phyloP scores from a whole-genome alignment of 2,329 filamentous ascomycete species.

The Dactylella cylindrospora region DNA sequence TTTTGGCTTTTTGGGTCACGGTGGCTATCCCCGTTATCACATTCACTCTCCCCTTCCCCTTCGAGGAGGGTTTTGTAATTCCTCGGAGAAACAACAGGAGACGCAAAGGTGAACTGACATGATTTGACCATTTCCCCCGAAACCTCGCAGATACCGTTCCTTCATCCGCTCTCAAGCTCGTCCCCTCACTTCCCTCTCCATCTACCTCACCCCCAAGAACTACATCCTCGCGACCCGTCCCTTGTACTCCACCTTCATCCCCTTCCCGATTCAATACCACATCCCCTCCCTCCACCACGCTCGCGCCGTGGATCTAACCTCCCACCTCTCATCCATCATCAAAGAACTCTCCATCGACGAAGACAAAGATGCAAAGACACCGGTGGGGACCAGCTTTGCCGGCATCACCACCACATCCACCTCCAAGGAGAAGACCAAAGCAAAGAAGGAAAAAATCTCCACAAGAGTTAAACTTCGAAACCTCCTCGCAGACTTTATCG shows the following conservation, averaged over 20 bases:
- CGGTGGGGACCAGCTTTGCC: slow-evolving; percentile 24
- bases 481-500: slow-evolving; percentile 69
- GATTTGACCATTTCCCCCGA: background rate
- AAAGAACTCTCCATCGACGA: slow-evolving; percentile 61
- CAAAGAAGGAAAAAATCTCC: slow-evolving; percentile 52
- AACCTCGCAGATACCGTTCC: slow-evolving; percentile 50
- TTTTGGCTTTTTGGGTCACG: no score
- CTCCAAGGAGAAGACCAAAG: slow-evolving; percentile 17
- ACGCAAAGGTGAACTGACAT: background rate
- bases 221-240: slow-evolving; percentile 76
- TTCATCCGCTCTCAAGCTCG: slow-evolving; percentile 75
- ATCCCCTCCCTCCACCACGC: slow-evolving; percentile 72
- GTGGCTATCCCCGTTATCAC: no score
- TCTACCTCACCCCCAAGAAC: slow-evolving; percentile 88
- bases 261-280: slow-evolving; percentile 86
- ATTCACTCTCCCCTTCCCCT: no score
- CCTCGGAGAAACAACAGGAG: background rate
- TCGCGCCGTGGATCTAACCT: slow-evolving; percentile 69
- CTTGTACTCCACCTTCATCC: slow-evolving; percentile 75
- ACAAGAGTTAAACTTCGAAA: slow-evolving; percentile 60
- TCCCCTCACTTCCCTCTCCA: slow-evolving; percentile 77
- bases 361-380: slow-evolving; percentile 47
- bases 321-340: slow-evolving; percentile 65
- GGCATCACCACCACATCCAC: slow-evolving; percentile 30
- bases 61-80: slow-evolving; percentile 8